phyloP scores from a whole-genome alignment of 1,284 basidiomycete genomes.

The Rhodotorula glutinis region DNA sequence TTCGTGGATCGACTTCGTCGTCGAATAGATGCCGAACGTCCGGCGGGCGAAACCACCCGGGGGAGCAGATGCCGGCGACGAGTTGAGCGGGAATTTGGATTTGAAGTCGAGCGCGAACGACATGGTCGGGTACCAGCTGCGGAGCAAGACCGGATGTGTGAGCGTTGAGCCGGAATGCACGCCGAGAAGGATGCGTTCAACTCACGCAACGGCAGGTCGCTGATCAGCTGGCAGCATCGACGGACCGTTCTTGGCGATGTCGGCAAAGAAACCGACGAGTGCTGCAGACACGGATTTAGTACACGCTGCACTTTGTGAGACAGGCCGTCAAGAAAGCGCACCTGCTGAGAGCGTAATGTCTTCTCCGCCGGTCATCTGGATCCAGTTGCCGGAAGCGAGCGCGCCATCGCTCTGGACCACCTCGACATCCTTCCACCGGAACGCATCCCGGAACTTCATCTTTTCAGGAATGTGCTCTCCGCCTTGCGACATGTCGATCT shows the following conservation, averaged over 20 bases:
- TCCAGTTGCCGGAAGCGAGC: constrained; percentile 32
- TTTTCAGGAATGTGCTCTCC: constrained; percentile 9
- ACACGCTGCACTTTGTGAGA: not conserved
- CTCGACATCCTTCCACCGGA: constrained; percentile 28
- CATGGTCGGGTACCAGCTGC: constrained; percentile 37
- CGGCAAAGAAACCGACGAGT: constrained; percentile 36
- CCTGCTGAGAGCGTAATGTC: constrained; percentile 16
- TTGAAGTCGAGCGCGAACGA: constrained; percentile 35
- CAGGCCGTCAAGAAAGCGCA: not conserved
- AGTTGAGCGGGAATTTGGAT: constrained; percentile 24
- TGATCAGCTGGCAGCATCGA: constrained; percentile 14
- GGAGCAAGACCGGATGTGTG: too few species aligned
- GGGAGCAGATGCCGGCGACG: not conserved
- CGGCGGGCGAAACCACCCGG: constrained; percentile 1
- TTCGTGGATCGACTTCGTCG: constrained; percentile 25
- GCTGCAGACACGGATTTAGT: constrained; percentile 1
- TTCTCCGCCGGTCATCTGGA: constrained; percentile 29
- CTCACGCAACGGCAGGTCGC: constrained; percentile 19
- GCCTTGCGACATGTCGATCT: constrained; percentile 9
- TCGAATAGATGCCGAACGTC: constrained; percentile 32
- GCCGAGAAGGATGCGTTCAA: not conserved
- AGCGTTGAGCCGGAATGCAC: too few species aligned
- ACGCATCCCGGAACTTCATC: constrained; percentile 14
- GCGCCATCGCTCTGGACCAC: constrained; percentile 2
- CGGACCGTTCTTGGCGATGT: constrained; percentile 33